phyloP scores from a whole-genome alignment of 1,284 basidiomycete species.

The Trichosporon asahii region DNA sequence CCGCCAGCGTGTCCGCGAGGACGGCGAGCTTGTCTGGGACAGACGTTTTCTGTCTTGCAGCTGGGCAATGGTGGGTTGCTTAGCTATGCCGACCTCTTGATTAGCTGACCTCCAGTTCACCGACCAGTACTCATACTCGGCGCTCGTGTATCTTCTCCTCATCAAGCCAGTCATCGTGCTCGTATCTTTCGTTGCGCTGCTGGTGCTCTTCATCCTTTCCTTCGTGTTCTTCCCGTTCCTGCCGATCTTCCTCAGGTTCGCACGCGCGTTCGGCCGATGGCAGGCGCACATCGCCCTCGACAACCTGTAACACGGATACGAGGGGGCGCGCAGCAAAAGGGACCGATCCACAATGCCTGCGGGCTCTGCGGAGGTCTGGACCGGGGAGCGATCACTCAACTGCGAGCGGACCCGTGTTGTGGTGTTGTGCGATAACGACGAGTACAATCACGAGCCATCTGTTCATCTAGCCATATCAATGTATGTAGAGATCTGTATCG shows the following conservation, averaged over 20 bases:
- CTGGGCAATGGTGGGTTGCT: conserved; percentile 45
- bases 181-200: conserved; percentile 41
- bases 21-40: conserved; percentile 37
- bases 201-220: conserved; percentile 38
- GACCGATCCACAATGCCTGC: background rate
- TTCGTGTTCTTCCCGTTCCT: conserved; percentile 35
- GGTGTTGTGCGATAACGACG: background rate
- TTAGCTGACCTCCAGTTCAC: conserved; percentile 29
- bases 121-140: conserved; percentile 50
- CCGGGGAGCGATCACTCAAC: background rate
- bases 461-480: conserved; percentile 1
- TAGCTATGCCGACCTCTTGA: background rate
- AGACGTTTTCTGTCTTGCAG: conserved; percentile 45
- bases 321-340: background rate
- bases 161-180: conserved; percentile 49
- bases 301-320: conserved; percentile 30
- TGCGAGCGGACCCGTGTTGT: background rate
- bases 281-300: conserved; percentile 47
- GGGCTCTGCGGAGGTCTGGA: background rate
- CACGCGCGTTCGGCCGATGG: conserved; percentile 43
- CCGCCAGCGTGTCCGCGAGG: conserved; percentile 18
- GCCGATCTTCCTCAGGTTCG: conserved; percentile 40
- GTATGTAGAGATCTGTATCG: conserved; percentile 7
- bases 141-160: conserved; percentile 49
- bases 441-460: background rate